phyloP scores from a whole-genome alignment of 1,284 basidiomycete genomes.

The Puccinia brachypodii region DNA sequence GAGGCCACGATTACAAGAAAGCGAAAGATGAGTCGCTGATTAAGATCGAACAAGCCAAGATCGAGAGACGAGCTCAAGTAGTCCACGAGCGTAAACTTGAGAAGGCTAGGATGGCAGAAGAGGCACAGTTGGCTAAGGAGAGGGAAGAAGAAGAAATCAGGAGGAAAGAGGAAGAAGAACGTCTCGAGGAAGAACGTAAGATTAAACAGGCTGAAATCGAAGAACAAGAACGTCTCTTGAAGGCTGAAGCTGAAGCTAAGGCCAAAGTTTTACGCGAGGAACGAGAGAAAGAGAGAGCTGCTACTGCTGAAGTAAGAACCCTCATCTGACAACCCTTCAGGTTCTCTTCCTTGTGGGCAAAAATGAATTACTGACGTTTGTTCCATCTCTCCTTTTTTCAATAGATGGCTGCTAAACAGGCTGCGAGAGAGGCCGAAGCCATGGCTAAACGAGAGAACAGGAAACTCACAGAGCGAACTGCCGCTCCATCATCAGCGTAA shows the following conservation, averaged over 20 bases:
- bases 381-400: not conserved
- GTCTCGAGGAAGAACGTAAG: constrained; percentile 44
- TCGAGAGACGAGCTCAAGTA: constrained; percentile 61
- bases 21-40: constrained; percentile 65
- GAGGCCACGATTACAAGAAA: constrained; percentile 70
- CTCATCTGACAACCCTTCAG: not conserved
- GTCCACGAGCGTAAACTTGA: constrained; percentile 51
- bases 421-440: constrained; percentile 30
- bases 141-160: constrained; percentile 53
- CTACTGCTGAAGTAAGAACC: constrained; percentile 54
- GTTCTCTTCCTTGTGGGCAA: not conserved
- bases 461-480: constrained; percentile 8
- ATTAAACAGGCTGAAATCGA: constrained; percentile 54
- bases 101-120: constrained; percentile 43
- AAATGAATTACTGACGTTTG: not conserved
- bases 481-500: constrained; percentile 11
- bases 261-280: constrained; percentile 52
- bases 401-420: constrained; percentile 38
- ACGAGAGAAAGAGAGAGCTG: constrained; percentile 56
- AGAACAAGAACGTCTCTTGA: constrained; percentile 49
- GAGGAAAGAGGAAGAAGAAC: constrained; percentile 53
- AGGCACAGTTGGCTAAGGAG: constrained; percentile 49
- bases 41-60: constrained; percentile 85
- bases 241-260: constrained; percentile 54
- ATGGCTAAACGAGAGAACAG: constrained; percentile 29